Evolutionary conservation across 352 stramenopile species (phyloP).

Genomic region (Phytophthora colocasiae): DNA sequence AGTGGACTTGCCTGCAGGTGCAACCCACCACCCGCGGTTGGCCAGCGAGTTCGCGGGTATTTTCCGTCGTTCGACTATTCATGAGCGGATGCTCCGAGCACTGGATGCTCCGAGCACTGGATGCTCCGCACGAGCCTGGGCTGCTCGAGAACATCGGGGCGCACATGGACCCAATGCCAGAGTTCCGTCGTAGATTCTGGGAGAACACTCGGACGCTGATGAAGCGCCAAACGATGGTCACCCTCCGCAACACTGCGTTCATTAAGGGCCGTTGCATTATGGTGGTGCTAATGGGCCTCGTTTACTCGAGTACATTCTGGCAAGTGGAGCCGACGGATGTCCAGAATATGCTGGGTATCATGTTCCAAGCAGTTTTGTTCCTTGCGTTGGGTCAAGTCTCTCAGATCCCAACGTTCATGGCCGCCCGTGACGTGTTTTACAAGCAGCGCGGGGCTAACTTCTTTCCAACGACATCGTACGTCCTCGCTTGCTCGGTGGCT

Average conservation of each 20-base stretch:
- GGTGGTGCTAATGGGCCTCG: slow-evolving; percentile 49
- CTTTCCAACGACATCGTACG: slow-evolving; percentile 68
- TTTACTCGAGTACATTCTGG: slow-evolving; percentile 46
- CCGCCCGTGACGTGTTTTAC: slow-evolving; percentile 56
- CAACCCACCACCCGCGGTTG: slow-evolving; percentile 19
- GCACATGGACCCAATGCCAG: slow-evolving; percentile 38
- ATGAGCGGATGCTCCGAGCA: slow-evolving; percentile 20
- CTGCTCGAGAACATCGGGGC: slow-evolving; percentile 23
- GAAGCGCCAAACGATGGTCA: slow-evolving; percentile 51
- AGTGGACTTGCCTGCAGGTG: slow-evolving; percentile 3
- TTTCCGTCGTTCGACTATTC: slow-evolving; percentile 24
- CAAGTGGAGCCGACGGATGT: slow-evolving; percentile 39
- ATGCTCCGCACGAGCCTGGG: slow-evolving; percentile 17
- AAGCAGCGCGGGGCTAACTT: slow-evolving; percentile 62
- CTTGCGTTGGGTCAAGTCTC: slow-evolving; percentile 66
- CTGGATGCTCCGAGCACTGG: slow-evolving; percentile 25
- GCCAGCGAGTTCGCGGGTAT: slow-evolving; percentile 45
- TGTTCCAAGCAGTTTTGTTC: slow-evolving; percentile 80
- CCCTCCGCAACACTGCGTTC: slow-evolving; percentile 42
- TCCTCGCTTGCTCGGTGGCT: slow-evolving; percentile 52
- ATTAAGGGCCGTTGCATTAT: slow-evolving; percentile 43
- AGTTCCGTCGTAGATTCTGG: slow-evolving; percentile 37
- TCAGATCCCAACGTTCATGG: slow-evolving; percentile 42
- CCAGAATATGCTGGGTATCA: slow-evolving; percentile 56
- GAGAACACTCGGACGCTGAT: slow-evolving; percentile 37